Evolutionary conservation across 1,284 basidiomycete genomes (phyloP).

Genomic region (Moesziomyces globuligerus): DNA sequence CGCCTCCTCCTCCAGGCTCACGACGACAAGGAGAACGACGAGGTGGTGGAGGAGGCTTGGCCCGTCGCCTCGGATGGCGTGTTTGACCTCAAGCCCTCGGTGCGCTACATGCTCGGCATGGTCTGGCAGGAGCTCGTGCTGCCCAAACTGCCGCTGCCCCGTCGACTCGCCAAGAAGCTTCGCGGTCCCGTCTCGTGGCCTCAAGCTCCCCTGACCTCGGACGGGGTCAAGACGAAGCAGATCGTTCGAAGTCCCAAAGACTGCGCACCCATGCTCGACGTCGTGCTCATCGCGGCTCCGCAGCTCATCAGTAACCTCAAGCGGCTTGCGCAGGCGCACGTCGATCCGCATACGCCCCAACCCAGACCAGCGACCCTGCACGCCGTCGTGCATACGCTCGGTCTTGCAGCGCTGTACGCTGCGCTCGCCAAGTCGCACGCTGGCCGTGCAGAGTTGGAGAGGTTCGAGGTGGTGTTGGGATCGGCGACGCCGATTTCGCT

Average conservation of each 20-base stretch:
- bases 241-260: constrained; percentile 1
- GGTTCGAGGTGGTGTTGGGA: constrained; percentile 3
- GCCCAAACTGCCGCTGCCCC: constrained; percentile 19
- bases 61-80: constrained; percentile 21
- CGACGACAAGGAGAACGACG: no score
- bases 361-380: constrained; percentile 30
- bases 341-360: not conserved
- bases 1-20: constrained; percentile 7
- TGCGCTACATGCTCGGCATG: constrained; percentile 8
- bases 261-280: constrained; percentile 1
- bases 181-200: constrained; percentile 22
- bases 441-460: not conserved
- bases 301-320: constrained; percentile 30
- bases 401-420: constrained; percentile 19
- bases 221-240: not conserved
- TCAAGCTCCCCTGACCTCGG: not conserved
- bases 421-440: constrained; percentile 5
- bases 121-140: constrained; percentile 23
- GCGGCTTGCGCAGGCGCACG: not conserved
- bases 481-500: constrained; percentile 30
- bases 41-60: no score
- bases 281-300: constrained; percentile 13
- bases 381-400: constrained; percentile 22
- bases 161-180: constrained; percentile 3
- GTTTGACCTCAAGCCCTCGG: constrained; percentile 32